phyloP scores from a whole-genome alignment of 768 basidiomycete species.

The Lactarius tabidus region DNA sequence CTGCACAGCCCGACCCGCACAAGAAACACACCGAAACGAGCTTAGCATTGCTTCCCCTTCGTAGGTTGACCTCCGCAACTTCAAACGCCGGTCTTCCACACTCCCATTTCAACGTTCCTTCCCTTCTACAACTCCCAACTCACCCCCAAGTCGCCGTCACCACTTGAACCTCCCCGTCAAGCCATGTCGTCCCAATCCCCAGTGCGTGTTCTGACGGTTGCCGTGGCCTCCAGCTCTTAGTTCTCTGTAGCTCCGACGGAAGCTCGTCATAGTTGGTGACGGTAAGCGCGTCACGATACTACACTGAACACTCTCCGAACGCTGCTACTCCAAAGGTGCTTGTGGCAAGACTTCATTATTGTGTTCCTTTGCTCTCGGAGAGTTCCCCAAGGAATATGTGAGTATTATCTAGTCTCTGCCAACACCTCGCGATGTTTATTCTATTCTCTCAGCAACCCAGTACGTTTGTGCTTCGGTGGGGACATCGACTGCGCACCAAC shows the following conservation, averaged over 20 bases:
- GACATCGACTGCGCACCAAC: constrained; percentile 7
- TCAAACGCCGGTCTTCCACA: constrained; percentile 8
- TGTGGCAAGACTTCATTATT: constrained; percentile 94
- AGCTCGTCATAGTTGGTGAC: constrained; percentile 96
- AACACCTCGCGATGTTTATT: background rate
- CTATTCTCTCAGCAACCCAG: constrained; percentile 43
- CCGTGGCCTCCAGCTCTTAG: constrained; percentile 3
- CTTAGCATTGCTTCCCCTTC: background rate
- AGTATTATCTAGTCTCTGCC: constrained; percentile 35
- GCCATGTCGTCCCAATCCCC: constrained; percentile 25
- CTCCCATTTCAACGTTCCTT: background rate
- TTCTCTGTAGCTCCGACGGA: constrained; percentile 72
- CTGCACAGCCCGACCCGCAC: constrained; percentile 9
- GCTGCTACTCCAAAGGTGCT: constrained; percentile 53
- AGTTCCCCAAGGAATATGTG: constrained; percentile 96
- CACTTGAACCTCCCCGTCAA: background rate
- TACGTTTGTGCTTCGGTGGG: constrained; percentile 28
- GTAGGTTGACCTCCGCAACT: constrained; percentile 7
- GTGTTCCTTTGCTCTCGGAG: constrained; percentile 88
- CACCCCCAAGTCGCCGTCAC: constrained; percentile 1
- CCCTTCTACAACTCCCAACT: background rate
- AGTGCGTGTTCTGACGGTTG: constrained; percentile 19
- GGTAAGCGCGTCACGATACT: constrained; percentile 46
- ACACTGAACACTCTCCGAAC: constrained; percentile 8
- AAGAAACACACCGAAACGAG: constrained; percentile 7